Evolutionary conservation across 192 early-diverging fungal species (phyloP).

Genomic region (Mycoemilia scoparia): DNA sequence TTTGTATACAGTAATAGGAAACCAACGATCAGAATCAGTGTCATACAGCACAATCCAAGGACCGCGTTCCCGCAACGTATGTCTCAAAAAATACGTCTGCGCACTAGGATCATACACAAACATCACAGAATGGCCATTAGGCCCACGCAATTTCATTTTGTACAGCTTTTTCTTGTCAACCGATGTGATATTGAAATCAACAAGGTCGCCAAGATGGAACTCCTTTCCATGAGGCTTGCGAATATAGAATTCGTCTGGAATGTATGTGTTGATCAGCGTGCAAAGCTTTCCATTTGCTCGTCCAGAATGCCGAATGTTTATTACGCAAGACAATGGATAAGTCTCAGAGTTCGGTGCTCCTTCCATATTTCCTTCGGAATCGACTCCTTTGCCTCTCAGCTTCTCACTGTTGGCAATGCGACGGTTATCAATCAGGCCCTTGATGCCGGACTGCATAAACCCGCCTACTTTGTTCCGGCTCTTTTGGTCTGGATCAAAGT

Average conservation of each 20-base stretch:
- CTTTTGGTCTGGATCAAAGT: too few species aligned
- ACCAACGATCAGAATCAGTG: conserved; percentile 27
- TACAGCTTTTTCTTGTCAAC: conserved; percentile 28
- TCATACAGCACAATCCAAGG: conserved; percentile 32
- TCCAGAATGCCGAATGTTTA: conserved; percentile 19
- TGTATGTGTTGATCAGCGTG: conserved; percentile 23
- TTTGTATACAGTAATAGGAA: conserved; percentile 26
- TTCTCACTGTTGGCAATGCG: conserved; percentile 20
- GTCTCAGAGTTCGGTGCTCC: conserved; percentile 20
- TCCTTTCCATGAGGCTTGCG: conserved; percentile 22
- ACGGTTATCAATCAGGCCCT: too few species aligned
- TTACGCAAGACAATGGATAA: conserved; percentile 22
- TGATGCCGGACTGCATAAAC: conserved; percentile 17
- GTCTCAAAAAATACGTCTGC: conserved; percentile 28
- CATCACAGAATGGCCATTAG: conserved; percentile 26
- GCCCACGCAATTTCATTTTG: conserved; percentile 29
- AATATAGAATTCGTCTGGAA: conserved; percentile 30
- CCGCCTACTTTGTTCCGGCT: conserved; percentile 18
- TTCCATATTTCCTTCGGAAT: conserved; percentile 19
- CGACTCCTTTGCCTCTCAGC: conserved; percentile 24
- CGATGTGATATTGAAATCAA: conserved; percentile 25
- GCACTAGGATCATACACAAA: conserved; percentile 33
- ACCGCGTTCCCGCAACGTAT: conserved; percentile 29
- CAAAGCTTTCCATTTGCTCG: conserved; percentile 16
- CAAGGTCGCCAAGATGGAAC: conserved; percentile 22